A percentile compares a stretch with the other conserved stretches of the same genome.
phyloP scores from a whole-genome alignment of 1,139 yeast species.

The Pneumocystis canis region DNA sequence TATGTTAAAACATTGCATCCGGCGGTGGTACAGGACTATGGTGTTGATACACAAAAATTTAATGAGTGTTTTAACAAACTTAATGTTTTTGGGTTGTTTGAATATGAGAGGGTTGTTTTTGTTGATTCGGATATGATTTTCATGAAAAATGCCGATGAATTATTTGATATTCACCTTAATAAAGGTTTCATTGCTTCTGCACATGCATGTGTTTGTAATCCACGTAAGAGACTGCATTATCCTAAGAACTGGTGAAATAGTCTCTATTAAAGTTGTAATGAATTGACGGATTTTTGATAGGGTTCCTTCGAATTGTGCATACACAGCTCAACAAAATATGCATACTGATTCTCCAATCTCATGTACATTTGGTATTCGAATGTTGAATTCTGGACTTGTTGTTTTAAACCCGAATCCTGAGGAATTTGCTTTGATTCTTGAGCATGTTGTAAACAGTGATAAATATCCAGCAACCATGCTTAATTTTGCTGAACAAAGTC shows the following conservation, averaged over 20 bases:
- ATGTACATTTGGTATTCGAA: conserved; percentile 28
- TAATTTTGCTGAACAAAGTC: conserved; percentile 46
- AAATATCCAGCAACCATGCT: conserved; percentile 25
- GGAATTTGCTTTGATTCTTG: conserved; percentile 28
- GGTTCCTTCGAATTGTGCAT: conserved; percentile 36
- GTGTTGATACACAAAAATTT: conserved; percentile 33
- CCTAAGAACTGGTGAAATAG: conserved; percentile 31
- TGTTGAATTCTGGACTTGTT: conserved; percentile 42
- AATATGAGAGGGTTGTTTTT: conserved; percentile 37
- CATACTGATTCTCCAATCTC: conserved; percentile 29
- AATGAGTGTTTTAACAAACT: conserved; percentile 46
- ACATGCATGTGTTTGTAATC: conserved; percentile 50
- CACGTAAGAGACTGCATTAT: conserved; percentile 35
- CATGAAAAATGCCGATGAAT: conserved; percentile 40
- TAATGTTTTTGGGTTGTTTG: conserved; percentile 35
- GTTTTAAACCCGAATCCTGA: conserved; percentile 32
- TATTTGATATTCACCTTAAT: conserved; percentile 31
- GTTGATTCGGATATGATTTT: conserved; percentile 46
- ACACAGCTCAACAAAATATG: conserved; percentile 24
- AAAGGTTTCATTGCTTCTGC: conserved; percentile 36
- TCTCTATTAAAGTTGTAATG: background rate
- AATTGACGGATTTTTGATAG: background rate
- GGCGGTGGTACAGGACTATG: conserved; percentile 29
- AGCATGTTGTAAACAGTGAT: conserved; percentile 21
- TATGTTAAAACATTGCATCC: conserved; percentile 33